Conservation (phyloP, 2,329 filamentous ascomycete genomes). For the Arthroderma uncinatum region DNA sequence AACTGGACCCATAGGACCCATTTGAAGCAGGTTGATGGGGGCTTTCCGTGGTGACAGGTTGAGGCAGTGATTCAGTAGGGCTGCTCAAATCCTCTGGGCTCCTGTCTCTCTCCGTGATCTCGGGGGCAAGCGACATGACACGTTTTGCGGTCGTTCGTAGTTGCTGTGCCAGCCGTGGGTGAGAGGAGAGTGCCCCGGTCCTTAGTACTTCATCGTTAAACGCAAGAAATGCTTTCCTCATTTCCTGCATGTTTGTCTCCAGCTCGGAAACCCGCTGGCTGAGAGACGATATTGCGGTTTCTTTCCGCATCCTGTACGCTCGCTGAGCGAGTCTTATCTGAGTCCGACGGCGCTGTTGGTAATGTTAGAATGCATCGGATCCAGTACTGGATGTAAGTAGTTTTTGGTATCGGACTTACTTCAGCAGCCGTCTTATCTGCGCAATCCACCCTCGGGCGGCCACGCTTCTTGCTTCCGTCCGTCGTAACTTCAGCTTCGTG, state of each 20-base stretch:
- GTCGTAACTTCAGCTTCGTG: not conserved
- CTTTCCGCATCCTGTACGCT: slow-evolving; percentile 74
- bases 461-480: slow-evolving; percentile 44
- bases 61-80: not conserved
- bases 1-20: not conserved
- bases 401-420: slow-evolving; percentile 44
- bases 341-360: slow-evolving; percentile 58
- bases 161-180: slow-evolving; percentile 47
- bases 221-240: slow-evolving; percentile 59
- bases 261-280: slow-evolving; percentile 60
- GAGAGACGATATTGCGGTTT: slow-evolving; percentile 63
- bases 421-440: slow-evolving; percentile 67
- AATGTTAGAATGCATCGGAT: slow-evolving; percentile 7
- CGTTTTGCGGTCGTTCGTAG: slow-evolving; percentile 48
- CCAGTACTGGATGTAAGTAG: not conserved
- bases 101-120: not conserved
- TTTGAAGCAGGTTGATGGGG: too few species aligned
- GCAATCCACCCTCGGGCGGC: slow-evolving; percentile 63
- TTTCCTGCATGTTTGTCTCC: slow-evolving; percentile 56
- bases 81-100: not conserved
- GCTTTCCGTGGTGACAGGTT: not conserved
- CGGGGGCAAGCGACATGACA: slow-evolving; percentile 43
- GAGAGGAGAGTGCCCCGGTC: slow-evolving; percentile 47
- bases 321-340: slow-evolving; percentile 79
- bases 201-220: slow-evolving; percentile 53